A percentile compares a stretch with the other conserved stretches of the same genome.
These are phyloP conservation scores for Eremothecium cymbalariae DNA, from an alignment of 1,139 yeast genomes.

Conservation along the genomic window DNA sequence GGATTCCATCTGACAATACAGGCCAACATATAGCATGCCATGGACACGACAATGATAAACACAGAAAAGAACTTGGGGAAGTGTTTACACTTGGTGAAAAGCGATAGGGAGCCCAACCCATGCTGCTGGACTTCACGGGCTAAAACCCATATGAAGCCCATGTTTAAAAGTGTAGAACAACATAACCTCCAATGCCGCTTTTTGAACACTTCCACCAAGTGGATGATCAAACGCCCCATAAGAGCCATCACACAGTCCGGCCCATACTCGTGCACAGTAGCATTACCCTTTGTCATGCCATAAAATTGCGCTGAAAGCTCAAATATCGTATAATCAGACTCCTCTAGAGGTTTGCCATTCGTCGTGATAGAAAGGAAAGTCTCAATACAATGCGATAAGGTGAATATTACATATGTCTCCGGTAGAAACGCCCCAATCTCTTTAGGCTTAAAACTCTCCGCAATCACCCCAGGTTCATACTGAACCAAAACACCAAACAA, in stretches of 20 bases:
- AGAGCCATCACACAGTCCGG: slow-evolving; percentile 23
- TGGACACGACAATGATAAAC: slow-evolving; percentile 18
- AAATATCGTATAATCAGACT: slow-evolving; percentile 25
- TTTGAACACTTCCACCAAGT: slow-evolving; percentile 22
- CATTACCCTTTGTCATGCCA: slow-evolving; percentile 12
- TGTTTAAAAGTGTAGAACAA: slow-evolving; percentile 21
- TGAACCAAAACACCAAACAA: slow-evolving; percentile 15
- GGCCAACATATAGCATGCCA: slow-evolving; percentile 18
- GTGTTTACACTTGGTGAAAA: slow-evolving; percentile 17
- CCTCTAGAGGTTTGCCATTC: slow-evolving; percentile 22
- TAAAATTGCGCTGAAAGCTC: slow-evolving; percentile 26
- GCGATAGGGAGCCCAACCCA: slow-evolving; percentile 15
- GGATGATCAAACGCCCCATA: slow-evolving; percentile 22
- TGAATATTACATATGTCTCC: slow-evolving; percentile 15
- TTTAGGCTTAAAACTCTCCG: slow-evolving; percentile 7
- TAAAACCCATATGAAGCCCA: slow-evolving; percentile 16
- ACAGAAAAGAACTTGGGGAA: slow-evolving; percentile 21
- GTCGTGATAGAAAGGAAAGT: slow-evolving; percentile 22
- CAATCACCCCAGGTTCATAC: slow-evolving; percentile 3
- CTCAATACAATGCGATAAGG: slow-evolving; percentile 26
- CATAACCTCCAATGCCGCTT: slow-evolving; percentile 17
- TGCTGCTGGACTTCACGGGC: slow-evolving; percentile 7
- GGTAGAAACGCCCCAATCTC: slow-evolving; percentile 12
- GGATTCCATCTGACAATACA: slow-evolving; percentile 20
- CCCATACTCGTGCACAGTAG: slow-evolving; percentile 11